Base-by-base conservation (phyloP, 2,329 filamentous ascomycete species). In the Apiospora malaysiana region DNA sequence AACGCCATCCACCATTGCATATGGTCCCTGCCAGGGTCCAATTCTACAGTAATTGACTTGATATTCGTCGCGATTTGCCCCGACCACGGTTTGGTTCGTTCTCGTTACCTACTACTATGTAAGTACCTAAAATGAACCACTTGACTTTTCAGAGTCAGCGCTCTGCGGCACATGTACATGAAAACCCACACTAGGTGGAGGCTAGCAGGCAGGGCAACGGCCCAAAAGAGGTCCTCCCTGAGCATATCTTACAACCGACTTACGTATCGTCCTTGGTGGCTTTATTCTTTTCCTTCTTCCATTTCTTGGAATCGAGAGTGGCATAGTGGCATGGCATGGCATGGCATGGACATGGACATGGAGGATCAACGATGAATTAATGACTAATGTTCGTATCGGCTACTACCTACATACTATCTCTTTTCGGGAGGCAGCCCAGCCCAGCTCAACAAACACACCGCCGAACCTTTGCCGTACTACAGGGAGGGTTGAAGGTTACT, bases 141-240 rank as follows among this genome's bases (percentile, higher is more conserved):
- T 59, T 59, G 51, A 56, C 49, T 37, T 59, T 27, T 59, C 51
- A 37, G 51, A 59, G 51, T 59, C 51, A 59, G 51, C 51, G 27
- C 51, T 10, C 51, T 59, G 51, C 51, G 25, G 51, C 51, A 32
- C 51, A 27, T 32, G 51, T 59, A 59, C 51, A 59, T 37, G 51
- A 32, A 27, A 21, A 63, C 56, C 56, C 56, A 40, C 56, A 63
- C 56, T 63, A 32, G 56, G 56, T 63, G 56, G 56, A 63, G 56
- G 56, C 56, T 63, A 32, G 56, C 56, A 63, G 56, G 56, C 56
- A 63, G 56, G 56, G 56, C 56, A 63, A 63, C 32, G 32, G 18
- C 32, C 56, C 56, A 63, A 63, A 63, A 40, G 32, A 63, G 32
- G 56, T 40, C 56, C 56, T 63, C 37, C 56, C 56, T 37, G 32